Percentiles rank a stretch among this genome's conserved stretches.
Evolutionary conservation across 2,329 filamentous ascomycete species (phyloP).

Genomic region (Colletotrichum sp.): DNA sequence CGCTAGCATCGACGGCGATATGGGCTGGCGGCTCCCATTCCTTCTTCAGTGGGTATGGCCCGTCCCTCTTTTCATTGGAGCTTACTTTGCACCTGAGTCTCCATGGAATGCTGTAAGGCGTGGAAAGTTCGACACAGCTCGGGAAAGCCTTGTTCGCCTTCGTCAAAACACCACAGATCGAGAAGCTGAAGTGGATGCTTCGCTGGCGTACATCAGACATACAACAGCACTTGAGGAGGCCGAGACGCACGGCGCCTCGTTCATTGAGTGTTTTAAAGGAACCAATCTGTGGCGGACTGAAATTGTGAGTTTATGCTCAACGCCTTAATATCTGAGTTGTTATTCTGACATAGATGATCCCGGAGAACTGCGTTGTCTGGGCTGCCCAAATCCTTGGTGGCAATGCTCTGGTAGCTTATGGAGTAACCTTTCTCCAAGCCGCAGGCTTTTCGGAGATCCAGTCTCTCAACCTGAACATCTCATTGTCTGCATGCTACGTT

Average conservation of each 20-base stretch:
- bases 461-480: conserved; percentile 43
- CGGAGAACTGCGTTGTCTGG: conserved; percentile 41
- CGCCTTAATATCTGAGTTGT: background rate
- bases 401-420: conserved; percentile 39
- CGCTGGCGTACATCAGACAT: conserved; percentile 42
- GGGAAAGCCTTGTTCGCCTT: conserved; percentile 27
- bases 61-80: conserved; percentile 33
- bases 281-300: conserved; percentile 50
- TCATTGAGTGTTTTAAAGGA: conserved; percentile 53
- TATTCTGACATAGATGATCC: background rate
- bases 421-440: conserved; percentile 41
- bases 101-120: conserved; percentile 39
- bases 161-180: conserved; percentile 24
- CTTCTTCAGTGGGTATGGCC: conserved; percentile 45
- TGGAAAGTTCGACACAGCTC: conserved; percentile 29
- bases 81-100: conserved; percentile 38
- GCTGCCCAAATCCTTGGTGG: conserved; percentile 42
- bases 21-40: conserved; percentile 44
- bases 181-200: conserved; percentile 29
- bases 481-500: conserved; percentile 42
- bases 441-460: conserved; percentile 40
- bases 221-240: conserved; percentile 51
- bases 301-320: conserved; percentile 24
- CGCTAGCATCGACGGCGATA: conserved; percentile 32
- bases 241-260: conserved; percentile 39